Evolutionary conservation across 768 basidiomycete species (phyloP), one percentile per base, ranked within the genome.

Genomic region (Galerina sulciceps): DNA sequence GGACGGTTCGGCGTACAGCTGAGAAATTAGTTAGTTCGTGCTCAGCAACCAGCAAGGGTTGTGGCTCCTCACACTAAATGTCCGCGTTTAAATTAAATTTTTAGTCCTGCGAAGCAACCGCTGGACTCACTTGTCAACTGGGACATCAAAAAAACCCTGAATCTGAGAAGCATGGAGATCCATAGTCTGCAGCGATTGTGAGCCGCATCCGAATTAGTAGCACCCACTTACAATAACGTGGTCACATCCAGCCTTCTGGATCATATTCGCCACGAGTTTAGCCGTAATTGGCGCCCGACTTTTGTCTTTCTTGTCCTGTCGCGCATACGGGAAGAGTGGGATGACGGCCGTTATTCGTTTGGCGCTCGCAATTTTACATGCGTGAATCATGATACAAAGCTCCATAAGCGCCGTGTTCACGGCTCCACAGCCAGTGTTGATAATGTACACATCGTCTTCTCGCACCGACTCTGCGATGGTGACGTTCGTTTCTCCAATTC

Each of bases 221-320:
- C 62, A 22, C 53, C 53, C 43, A 83, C 92, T 75, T 72, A 96
- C 94, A 59, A 99, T 96, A 70, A 99, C 90, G 80, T 99, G 97
- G 79, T 98, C 96, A 72, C 94, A 91, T 50, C 97, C 88, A 63
- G 94, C 84, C 75, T 85, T 91, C 73, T 90, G 93, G 60, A 99
- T 83, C 89, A 99, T 95, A 78, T 99, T 99, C 53, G 97, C 96
- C 22, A 99, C 94, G 23, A 99, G 87, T 78, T 98, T 99, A 47
- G 96, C 96, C 4, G 96, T 95, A 68, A 99, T 98, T 50, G 96
- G 96, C 6, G 96, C 96, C 61, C 96, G 84, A 67, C 94, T 96
- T 79, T 99, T 98, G 83, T 99, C 96, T 76, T 99, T 99, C 75
- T 98, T 98, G 80, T 99, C 97, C 75, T 99, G 97, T 57, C 97